These are phyloP conservation scores for Leishmania tarentolae DNA, from an alignment of 208 protist genomes.

Conservation along the genomic window DNA sequence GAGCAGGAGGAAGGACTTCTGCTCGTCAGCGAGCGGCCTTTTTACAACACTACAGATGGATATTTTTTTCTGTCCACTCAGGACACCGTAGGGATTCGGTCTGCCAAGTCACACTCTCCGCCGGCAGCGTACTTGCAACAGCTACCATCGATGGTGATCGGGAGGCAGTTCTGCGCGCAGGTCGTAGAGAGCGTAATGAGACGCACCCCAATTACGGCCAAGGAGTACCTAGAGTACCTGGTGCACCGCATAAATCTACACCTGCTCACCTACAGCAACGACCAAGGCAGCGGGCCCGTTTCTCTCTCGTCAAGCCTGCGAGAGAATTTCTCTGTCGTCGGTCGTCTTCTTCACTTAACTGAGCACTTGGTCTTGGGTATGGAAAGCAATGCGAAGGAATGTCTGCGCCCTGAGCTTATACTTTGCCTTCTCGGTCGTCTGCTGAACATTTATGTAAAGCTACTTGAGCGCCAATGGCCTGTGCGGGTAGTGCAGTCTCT, in stretches of 20 bases:
- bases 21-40: conserved; percentile 31
- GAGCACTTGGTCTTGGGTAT: conserved; percentile 27
- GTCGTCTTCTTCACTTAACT: conserved; percentile 31
- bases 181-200: conserved; percentile 22
- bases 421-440: conserved; percentile 71
- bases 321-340: conserved; percentile 30
- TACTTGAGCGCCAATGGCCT: conserved; percentile 71
- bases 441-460: conserved; percentile 56
- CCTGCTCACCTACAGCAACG: conserved; percentile 22
- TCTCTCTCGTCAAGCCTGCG: conserved; percentile 26
- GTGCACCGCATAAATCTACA: conserved; percentile 29
- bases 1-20: conserved; percentile 57
- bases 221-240: conserved; percentile 32
- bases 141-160: conserved; percentile 27
- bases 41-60: conserved; percentile 44
- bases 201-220: conserved; percentile 11
- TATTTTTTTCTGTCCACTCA: conserved; percentile 56
- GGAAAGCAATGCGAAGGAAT: conserved; percentile 8
- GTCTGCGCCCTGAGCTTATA: conserved; percentile 39
- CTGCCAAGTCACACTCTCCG: conserved; percentile 28
- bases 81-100: conserved; percentile 34
- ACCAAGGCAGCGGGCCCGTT: conserved; percentile 8
- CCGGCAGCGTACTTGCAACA: conserved; percentile 28
- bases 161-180: conserved; percentile 31
- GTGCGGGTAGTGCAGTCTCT: conserved; percentile 47